Conservation (phyloP, 1,284 basidiomycete species). For the Athelia psychrophila region DNA sequence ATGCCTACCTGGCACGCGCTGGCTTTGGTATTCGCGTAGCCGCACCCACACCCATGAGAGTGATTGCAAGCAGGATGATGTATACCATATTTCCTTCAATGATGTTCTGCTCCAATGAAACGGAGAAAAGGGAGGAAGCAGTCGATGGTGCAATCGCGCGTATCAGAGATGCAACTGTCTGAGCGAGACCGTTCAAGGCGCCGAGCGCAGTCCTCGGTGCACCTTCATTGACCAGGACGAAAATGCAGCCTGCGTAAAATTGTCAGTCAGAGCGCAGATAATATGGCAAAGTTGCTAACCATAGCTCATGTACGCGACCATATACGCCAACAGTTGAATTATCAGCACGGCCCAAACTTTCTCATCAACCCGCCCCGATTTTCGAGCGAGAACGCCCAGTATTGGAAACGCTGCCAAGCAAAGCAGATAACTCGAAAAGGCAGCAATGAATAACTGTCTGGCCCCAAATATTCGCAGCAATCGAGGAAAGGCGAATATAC, state of each 20-base stretch:
- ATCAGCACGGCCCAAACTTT: conserved; percentile 24
- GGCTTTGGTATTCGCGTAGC: background rate
- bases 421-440: conserved; percentile 16
- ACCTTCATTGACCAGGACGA: conserved; percentile 28
- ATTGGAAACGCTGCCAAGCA: conserved; percentile 24
- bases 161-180: conserved; percentile 45
- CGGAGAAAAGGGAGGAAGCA: conserved; percentile 32
- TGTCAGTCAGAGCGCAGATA: no score
- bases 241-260: conserved; percentile 17
- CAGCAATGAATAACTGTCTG: conserved; percentile 13
- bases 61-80: background rate
- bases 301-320: conserved; percentile 24
- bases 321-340: conserved; percentile 23
- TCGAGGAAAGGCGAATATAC: conserved; percentile 23
- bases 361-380: conserved; percentile 23
- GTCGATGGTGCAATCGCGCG: conserved; percentile 46
- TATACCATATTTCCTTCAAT: conserved; percentile 30
- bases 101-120: conserved; percentile 24
- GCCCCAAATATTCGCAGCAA: conserved; percentile 25
- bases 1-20: no score
- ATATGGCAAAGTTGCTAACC: conserved; percentile 17
- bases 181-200: conserved; percentile 51
- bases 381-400: conserved; percentile 23
- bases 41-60: background rate
- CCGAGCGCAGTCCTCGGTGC: conserved; percentile 36